A percentile compares a stretch with the other conserved stretches of the same genome.
Conservation (phyloP, 1,139 yeast genomes). For the Candida albicans region DNA sequence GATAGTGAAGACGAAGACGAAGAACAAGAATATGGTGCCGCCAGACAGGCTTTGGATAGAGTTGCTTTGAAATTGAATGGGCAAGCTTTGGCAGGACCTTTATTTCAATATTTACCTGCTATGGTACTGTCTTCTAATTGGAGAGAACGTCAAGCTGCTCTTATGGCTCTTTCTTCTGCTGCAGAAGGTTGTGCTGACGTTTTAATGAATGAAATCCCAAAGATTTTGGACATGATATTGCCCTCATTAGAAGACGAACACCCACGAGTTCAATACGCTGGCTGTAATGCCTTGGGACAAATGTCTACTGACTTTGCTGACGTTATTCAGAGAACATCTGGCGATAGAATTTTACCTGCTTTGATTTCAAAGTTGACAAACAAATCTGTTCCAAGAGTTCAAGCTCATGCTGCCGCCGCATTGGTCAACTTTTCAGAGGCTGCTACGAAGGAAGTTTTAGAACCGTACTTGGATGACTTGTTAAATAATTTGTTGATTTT, state of each 20-base stretch:
- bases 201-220: conserved; percentile 77
- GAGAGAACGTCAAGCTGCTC: conserved; percentile 96
- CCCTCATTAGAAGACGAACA: conserved; percentile 83
- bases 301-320: conserved; percentile 98
- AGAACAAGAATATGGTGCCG: conserved; percentile 87
- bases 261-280: conserved; percentile 94
- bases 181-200: conserved; percentile 97
- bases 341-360: conserved; percentile 80
- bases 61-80: conserved; percentile 84
- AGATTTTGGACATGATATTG: conserved; percentile 76
- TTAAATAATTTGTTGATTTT: conserved; percentile 71
- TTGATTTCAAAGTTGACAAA: conserved; percentile 75
- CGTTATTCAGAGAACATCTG: conserved; percentile 77
- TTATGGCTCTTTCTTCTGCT: conserved; percentile 94
- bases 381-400: conserved; percentile 82
- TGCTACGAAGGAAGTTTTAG: conserved; percentile 82
- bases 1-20: conserved; percentile 79
- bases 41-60: conserved; percentile 91
- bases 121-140: conserved; percentile 76
- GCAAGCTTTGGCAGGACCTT: conserved; percentile 75
- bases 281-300: conserved; percentile 96
- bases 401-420: conserved; percentile 98
- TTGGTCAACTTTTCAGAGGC: conserved; percentile 92
- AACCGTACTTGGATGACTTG: conserved; percentile 84
- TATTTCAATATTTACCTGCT: conserved; percentile 82